Base-by-base conservation (phyloP, 164 flowering plant genomes). In the Santalum album region DNA sequence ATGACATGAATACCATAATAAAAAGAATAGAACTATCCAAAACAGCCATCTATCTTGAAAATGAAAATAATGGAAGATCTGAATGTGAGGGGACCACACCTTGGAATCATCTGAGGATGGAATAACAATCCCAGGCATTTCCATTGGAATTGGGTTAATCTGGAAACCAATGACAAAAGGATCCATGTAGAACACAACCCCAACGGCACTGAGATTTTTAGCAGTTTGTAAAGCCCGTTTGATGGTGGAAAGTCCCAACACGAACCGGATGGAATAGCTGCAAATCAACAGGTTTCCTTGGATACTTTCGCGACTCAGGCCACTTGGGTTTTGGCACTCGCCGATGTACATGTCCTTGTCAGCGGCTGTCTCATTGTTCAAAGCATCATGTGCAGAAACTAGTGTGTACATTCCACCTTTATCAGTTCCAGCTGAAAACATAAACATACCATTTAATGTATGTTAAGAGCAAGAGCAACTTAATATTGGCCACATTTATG, bases 151-250 rank as follows among this genome's bases (percentile, higher is more conserved):
- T 24, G 99, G 99, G 55, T 92, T 92, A 24, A 92, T 79, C 78
- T 87, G 94, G 70, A 80, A 92, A 14, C 96, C 95, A 48, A 81
- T 69, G n/a, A 87, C 86, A 71, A 75, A 92, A 56, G 99, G 90
- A 77, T 92, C 99, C 96, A 87, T 75, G 75, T 74, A 85, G 71
- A 92, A 89, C 12, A 92, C 80, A 53, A 92, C 75, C 27, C 99
- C 99, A 55, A 64, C 84, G 38, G 99, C 96, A 73, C 86, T 78
- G 51, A 92, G 79, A 60, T 92, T 87, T 47, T 62, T 72, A 6
- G 95, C 95, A 32, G 96, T 79, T 62, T 81, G 62, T 63, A 87
- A 57, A 12, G 99, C 96, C 50, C 80, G 87, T 62, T 83, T 85
- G 62, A 89, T 65, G 25, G 95, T 81, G 40, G 99, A 89, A 15